Evolutionary conservation across 2,329 filamentous ascomycete species (phyloP).

Genomic region (Sporothrix dimorphospora): DNA sequence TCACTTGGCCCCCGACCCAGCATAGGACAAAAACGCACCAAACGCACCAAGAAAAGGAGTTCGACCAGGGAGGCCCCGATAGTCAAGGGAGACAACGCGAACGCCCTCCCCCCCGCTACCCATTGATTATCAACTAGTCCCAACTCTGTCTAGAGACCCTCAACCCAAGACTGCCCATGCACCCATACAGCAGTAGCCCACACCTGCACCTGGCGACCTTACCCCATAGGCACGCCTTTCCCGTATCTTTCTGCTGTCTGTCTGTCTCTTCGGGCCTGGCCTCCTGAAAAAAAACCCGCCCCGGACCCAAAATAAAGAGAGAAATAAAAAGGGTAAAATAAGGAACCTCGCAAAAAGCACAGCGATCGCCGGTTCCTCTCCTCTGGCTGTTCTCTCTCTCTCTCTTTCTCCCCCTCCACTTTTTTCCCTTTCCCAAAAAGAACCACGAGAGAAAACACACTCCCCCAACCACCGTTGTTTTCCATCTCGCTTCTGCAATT

Average conservation of each 20-base stretch:
- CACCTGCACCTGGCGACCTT: slow-evolving; percentile 33
- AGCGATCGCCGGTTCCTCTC: slow-evolving; percentile 28
- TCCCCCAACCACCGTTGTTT: slow-evolving; percentile 32
- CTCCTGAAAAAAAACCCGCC: slow-evolving; percentile 24
- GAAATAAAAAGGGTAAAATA: slow-evolving; percentile 26
- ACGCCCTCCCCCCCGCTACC: slow-evolving; percentile 19
- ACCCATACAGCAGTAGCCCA: slow-evolving; percentile 2
- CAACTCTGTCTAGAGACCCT: slow-evolving; percentile 32
- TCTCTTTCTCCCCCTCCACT: slow-evolving; percentile 27
- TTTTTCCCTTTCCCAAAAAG: slow-evolving; percentile 23
- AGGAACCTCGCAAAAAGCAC: slow-evolving; percentile 24
- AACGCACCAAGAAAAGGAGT: slow-evolving; percentile 17
- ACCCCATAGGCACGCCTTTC: slow-evolving; percentile 32
- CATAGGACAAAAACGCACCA: neutral
- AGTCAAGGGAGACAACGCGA: slow-evolving; percentile 18
- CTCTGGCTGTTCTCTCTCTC: slow-evolving; percentile 4
- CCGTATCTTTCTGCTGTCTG: slow-evolving; percentile 27
- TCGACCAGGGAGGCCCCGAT: slow-evolving; percentile 23
- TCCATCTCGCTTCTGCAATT: slow-evolving; percentile 22
- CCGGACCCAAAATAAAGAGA: neutral
- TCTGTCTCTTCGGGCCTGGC: neutral
- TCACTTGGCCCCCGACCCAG: slow-evolving; percentile 6
- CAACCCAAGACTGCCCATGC: slow-evolving; percentile 26
- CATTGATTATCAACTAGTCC: slow-evolving; percentile 35
- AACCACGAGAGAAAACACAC: slow-evolving; percentile 17